A percentile compares a stretch with the other conserved stretches of the same genome.
Conservation (phyloP, 192 early-diverging fungal species). For the Spinellus fusiger region DNA sequence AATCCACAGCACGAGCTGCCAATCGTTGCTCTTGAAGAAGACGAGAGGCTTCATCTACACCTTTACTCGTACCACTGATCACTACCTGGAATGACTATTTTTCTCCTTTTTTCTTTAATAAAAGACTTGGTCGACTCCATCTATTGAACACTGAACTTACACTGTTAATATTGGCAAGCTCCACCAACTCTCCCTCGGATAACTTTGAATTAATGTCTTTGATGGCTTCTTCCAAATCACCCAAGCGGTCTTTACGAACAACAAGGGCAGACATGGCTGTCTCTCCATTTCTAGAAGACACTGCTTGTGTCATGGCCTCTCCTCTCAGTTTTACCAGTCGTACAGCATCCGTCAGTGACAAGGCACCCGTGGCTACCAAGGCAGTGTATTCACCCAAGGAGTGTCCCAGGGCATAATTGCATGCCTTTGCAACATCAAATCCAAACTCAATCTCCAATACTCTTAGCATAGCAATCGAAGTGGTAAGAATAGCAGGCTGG, state of each 20-base stretch:
- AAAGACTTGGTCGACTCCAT: too few species aligned
- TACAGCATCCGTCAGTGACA: conserved; percentile 75
- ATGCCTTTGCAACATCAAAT: conserved; percentile 65
- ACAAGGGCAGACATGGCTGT: conserved; percentile 91
- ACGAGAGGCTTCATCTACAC: conserved; percentile 79
- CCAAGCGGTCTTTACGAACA: conserved; percentile 64
- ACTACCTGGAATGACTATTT: conserved; percentile 71
- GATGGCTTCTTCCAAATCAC: conserved; percentile 64
- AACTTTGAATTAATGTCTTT: conserved; percentile 53
- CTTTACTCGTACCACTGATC: conserved; percentile 80
- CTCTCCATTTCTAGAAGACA: conserved; percentile 50
- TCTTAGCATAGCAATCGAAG: conserved; percentile 79
- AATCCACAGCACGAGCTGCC: conserved; percentile 79
- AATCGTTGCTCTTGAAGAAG: conserved; percentile 75
- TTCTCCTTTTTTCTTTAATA: too few species aligned
- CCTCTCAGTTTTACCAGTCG: conserved; percentile 81
- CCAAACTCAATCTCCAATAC: conserved; percentile 80
- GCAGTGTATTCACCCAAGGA: conserved; percentile 91
- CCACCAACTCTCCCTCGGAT: conserved; percentile 68
- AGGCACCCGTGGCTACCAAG: conserved; percentile 58
- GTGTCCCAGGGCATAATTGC: conserved; percentile 83
- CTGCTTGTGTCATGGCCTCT: conserved; percentile 77
- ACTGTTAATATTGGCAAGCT: conserved; percentile 86
- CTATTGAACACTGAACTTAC: conserved; percentile 15
- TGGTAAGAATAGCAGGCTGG: conserved; percentile 59